Evolutionary conservation across 768 basidiomycete species (phyloP), one percentile per base, ranked within the genome.

Genomic region (Holtermanniella nyarrowii): DNA sequence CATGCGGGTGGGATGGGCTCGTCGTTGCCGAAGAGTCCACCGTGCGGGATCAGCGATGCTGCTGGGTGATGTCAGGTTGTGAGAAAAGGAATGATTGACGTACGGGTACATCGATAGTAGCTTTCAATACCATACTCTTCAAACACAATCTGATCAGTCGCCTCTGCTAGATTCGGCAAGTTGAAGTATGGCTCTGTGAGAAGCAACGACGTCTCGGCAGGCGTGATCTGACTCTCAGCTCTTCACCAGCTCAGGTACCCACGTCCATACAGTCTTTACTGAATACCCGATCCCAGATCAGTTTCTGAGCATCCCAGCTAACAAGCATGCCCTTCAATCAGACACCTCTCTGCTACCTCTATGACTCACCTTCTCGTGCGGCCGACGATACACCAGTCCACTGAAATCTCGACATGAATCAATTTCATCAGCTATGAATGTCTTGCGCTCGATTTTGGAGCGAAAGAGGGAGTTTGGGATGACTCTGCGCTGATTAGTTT

Each of bases 141-240:
- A 62, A 95, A 96, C 2, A 93, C 77, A 67, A 97, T 85, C 71
- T 96, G 88, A 68, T 97, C 91, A 62, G 91, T 90, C 26, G 86
- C 79, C 23, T 89, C 86, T 72, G 89, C 87, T 12, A 95, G 80
- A 65, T 88, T 89, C 22, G 88, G 86, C 7, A 91, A 75, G 73
- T 96, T 90, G 77, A 93, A 86, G 66, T 87, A 88, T 4, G 91
- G 89, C 72, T 96, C 91, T 4, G 93, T 95, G 50, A 96, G 79
- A 45, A 96, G 75, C 27, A 96, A 75, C 3, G 85, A 82, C 0
- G 84, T 80, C 46, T 80, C 77, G 1, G 80, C 74, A 0, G 88
- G 81, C 63, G 87, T 79, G 50, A 88, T 74, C 88, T 91, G 58
- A n/a, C 3, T 20, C 5, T 44, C 24, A 41, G 52, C 37, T n/a